A percentile compares a stretch with the other conserved stretches of the same genome.
phyloP scores from a whole-genome alignment of 208 protist genomes.

The Hexamita inflata region DNA sequence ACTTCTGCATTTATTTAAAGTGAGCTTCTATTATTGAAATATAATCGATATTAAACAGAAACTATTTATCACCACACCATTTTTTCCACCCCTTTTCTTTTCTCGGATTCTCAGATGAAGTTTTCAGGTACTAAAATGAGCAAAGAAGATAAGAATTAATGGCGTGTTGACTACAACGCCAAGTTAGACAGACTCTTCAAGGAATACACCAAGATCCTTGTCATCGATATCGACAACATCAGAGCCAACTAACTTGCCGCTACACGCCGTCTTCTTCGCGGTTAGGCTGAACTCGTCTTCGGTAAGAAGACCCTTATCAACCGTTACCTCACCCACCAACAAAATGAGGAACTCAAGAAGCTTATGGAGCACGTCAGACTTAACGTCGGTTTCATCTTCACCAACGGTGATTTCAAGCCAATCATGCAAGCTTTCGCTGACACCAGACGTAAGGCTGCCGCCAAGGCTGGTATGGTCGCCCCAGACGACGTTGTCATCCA shows the following conservation, averaged over 20 bases:
- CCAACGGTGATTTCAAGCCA: conserved; percentile 69
- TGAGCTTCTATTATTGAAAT: too few relatives aligned
- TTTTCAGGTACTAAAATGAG: too few relatives aligned
- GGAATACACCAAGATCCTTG: conserved; percentile 75
- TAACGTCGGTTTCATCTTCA: conserved; percentile 94
- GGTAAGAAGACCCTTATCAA: conserved; percentile 76
- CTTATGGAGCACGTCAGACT: conserved; percentile 62
- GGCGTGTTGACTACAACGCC: too few relatives aligned
- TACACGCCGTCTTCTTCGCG: conserved; percentile 74
- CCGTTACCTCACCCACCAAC: conserved; percentile 23
- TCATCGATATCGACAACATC: conserved; percentile 87
- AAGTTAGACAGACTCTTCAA: conserved; percentile 66
- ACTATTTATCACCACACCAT: too few relatives aligned
- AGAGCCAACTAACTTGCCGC: conserved; percentile 82
- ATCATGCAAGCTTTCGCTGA: conserved; percentile 62
- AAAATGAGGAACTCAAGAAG: conserved; percentile 42
- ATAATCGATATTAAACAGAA: too few relatives aligned
- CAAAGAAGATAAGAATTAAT: too few relatives aligned
- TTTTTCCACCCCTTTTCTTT: too few relatives aligned
- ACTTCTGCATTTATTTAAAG: background rate
- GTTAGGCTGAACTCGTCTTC: conserved; percentile 79
- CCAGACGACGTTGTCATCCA: conserved; percentile 80
- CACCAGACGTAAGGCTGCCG: conserved; percentile 71
- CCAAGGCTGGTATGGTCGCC: conserved; percentile 81
- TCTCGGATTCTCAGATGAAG: too few relatives aligned